A percentile compares a stretch with the other conserved stretches of the same genome.
phyloP scores from a whole-genome alignment of 768 basidiomycete species.

The Saitozyma sp. region DNA sequence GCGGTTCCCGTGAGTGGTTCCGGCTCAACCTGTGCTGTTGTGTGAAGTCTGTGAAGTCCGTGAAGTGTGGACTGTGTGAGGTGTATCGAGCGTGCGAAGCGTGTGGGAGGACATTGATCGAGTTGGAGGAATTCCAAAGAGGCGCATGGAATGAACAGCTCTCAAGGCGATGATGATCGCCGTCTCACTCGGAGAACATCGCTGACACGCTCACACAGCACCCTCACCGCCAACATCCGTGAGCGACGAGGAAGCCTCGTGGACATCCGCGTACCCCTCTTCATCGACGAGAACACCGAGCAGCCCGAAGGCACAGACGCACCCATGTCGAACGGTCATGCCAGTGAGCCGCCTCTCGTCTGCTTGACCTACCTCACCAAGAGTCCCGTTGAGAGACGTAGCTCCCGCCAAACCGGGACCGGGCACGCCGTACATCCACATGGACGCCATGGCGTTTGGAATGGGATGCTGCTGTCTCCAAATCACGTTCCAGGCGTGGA shows the following conservation, averaged over 20 bases:
- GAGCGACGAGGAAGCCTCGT: constrained; percentile 87
- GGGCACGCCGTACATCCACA: constrained; percentile 70
- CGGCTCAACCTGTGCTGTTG: not conserved
- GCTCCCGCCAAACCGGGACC: constrained; percentile 20
- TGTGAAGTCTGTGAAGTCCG: not conserved
- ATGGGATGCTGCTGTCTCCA: constrained; percentile 99
- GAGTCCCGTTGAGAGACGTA: constrained; percentile 4
- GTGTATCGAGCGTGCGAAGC: too few species aligned
- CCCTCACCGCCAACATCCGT: constrained; percentile 95
- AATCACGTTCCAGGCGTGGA: constrained; percentile 95
- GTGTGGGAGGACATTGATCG: too few species aligned
- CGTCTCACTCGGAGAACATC: not conserved
- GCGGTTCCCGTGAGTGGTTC: constrained; percentile 83
- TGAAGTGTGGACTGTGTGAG: too few species aligned
- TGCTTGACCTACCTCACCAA: not conserved
- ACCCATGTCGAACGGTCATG: constrained; percentile 69
- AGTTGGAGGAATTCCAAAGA: too few species aligned
- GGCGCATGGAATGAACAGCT: not conserved
- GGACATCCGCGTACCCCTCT: constrained; percentile 90
- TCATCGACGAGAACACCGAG: constrained; percentile 74
- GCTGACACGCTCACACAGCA: constrained; percentile 58
- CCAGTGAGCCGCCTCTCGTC: constrained; percentile 59
- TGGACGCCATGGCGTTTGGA: constrained; percentile 99
- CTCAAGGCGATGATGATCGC: not conserved
- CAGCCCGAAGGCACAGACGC: constrained; percentile 24